Conservation (phyloP, 441 rosid species). For the Syzygium malaccense region DNA sequence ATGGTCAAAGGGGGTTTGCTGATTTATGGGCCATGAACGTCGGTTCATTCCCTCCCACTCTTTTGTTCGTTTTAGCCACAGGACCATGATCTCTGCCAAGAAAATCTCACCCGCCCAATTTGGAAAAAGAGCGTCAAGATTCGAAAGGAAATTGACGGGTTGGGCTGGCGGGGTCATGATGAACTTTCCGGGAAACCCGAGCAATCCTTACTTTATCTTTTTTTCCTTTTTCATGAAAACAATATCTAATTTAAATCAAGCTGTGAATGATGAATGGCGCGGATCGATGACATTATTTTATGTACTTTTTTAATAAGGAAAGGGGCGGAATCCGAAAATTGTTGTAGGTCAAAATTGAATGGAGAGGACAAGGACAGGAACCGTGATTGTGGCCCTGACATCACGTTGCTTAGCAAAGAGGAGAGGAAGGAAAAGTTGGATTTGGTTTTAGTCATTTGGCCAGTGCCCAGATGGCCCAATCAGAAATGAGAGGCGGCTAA, state of each 20-base stretch:
- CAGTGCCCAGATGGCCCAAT: background rate
- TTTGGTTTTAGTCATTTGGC: background rate
- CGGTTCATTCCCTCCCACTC: background rate
- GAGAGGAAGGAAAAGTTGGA: background rate
- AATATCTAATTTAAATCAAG: no score
- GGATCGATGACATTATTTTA: no score
- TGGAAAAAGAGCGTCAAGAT: background rate
- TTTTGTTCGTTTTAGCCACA: background rate
- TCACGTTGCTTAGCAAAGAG: background rate
- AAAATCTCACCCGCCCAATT: background rate
- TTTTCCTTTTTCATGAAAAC: rapidly evolving
- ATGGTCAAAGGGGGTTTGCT: background rate
- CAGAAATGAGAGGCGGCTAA: background rate
- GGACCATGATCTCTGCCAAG: background rate
- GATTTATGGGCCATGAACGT: background rate
- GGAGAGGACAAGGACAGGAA: background rate
- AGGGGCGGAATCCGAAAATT: no score
- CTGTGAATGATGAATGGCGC: no score
- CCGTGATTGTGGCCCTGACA: background rate
- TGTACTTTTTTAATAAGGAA: no score
- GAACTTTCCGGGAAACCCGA: background rate
- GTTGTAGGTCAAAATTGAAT: background rate
- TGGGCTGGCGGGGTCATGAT: background rate
- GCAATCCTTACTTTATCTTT: background rate
- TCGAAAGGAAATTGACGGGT: background rate